Evolutionary conservation across 2,329 filamentous ascomycete genomes (phyloP).

Genomic region (Diaporthe sp.): DNA sequence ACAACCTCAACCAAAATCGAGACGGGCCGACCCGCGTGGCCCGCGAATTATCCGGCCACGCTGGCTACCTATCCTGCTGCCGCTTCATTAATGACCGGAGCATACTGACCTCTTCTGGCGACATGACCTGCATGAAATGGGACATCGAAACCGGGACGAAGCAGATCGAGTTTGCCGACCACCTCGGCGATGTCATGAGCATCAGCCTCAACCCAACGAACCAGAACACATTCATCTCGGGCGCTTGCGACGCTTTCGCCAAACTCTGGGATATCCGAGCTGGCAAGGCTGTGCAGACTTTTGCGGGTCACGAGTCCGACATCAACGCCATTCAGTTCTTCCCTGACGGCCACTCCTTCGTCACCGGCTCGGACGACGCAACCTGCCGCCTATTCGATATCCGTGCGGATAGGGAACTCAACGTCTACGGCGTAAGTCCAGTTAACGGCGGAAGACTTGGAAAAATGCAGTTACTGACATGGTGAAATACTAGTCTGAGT

Average conservation of each 20-base stretch:
- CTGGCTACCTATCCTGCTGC: conserved; percentile 97
- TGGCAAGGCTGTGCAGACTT: conserved; percentile 98
- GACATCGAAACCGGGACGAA: conserved; percentile 98
- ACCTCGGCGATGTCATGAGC: conserved; percentile 99
- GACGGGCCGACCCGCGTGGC: conserved; percentile 98
- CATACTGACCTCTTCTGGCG: conserved; percentile 96
- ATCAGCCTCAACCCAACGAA: conserved; percentile 99
- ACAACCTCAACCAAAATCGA: conserved; percentile 94
- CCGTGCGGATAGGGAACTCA: conserved; percentile 86
- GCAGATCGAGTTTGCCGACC: conserved; percentile 97
- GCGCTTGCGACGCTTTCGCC: conserved; percentile 97
- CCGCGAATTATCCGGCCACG: conserved; percentile 95
- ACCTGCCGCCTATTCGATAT: conserved; percentile 98
- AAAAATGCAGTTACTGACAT: conserved; percentile 46
- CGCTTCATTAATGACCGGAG: conserved; percentile 98
- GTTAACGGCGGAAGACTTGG: neutral
- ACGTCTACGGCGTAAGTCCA: conserved; percentile 75
- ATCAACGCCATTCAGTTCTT: conserved; percentile 99
- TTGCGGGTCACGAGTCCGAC: conserved; percentile 97
- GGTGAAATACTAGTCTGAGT: conserved; percentile 79
- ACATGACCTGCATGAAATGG: conserved; percentile 99
- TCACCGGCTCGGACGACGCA: conserved; percentile 96
- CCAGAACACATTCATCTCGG: conserved; percentile 99
- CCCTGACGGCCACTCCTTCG: conserved; percentile 98
- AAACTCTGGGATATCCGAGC: conserved; percentile 99